Evolutionary conservation across 2,329 filamentous ascomycete genomes (phyloP), one percentile per base, ranked within the genome.

Genomic region (Grosmannia huntii): DNA sequence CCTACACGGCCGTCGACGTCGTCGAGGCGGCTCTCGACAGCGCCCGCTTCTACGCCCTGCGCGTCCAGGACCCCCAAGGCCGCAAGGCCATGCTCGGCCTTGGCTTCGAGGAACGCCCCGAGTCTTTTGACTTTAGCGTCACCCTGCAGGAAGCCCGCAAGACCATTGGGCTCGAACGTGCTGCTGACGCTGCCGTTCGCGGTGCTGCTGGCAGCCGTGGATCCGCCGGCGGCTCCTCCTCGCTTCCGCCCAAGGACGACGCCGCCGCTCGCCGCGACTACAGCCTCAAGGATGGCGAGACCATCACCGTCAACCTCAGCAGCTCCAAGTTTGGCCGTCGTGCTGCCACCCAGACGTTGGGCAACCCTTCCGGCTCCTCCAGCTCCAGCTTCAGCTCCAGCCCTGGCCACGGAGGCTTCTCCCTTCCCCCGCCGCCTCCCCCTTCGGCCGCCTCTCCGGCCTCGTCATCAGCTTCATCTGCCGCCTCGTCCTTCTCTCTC

Each of bases 241-340:
- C 4, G 4, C 36, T 38, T 12, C n/a, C 50, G 12, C 41, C 12
- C 10, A 1, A 49, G 2, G 74, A 48, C 28, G 67, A 28, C 31
- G 48, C 65, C 70, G 71, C 71, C 49, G 73, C 81, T 66, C 85
- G 84, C 72, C 82, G 80, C 63, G 90, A 95, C 67, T 90, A 90
- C 67, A 91, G 87, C 66, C 70, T 96, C 62, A 95, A 95, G 70
- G 89, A 91, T 60, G 90, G 90, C 12, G 86, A 96, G 77, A 95
- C 87, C 21, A 95, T 95, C 65, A 89, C 85, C 27, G 84, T 95
- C 63, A 89, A 87, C 68, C 78, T 94, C 56, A 82, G 83, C 25
- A 79, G 76, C 41, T 71, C 71, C 54, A 76, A 76, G 63, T 76
- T 80, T 60, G 77, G 76, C 19, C 71, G 77, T 64, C 76, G 81